Base-by-base conservation (phyloP, 768 basidiomycete species). In the Lentinula detonsa region DNA sequence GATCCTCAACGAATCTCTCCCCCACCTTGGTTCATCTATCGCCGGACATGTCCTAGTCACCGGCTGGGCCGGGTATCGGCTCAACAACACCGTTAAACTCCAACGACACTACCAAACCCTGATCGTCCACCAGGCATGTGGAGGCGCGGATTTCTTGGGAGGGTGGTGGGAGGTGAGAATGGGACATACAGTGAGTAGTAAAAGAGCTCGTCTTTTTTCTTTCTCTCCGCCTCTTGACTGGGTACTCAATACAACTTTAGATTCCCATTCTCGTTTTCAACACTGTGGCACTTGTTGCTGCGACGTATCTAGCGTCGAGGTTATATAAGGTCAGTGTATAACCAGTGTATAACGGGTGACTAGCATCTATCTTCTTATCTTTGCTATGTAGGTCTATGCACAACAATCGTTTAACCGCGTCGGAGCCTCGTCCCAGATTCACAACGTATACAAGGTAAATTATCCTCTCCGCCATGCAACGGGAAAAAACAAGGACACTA, bases 1-100 rank as follows among this genome's bases (percentile, higher is more conserved):
- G 83, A 71, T 85, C 46, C 60, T 82, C 52, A 77, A 75, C 57
- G 81, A 84, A 65, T 82, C 81, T 0, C 73, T 81, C 40, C 83
- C 83, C 5, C 81, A 83, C 64, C 71, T 84, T 45, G 76, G 74
- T 2, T 79, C 81, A 34, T 75, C 76, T 2, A 61, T 85, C 9
- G 72, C 72, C 21, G 81, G 78, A 4, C 82, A 83, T 61, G 65
- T 76, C 18, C 67, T 85, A 9, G 76, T 75, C 5, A 77, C 79
- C 4, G 76, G 64, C 6, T 85, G 83, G 83, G 71, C 80, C 4
- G 73, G 70, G 11, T 83, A 74, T 61, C 73, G 80, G 15, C 65
- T 85, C 23, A 48, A 60, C 9, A 73, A 70, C 8, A 75, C 76
- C 9, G 62, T 64, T 16, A 64, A 61, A 21, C 68, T 78, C 35